Base-by-base conservation (phyloP, 78 protist species). In the Dictyostelium purpureum region DNA sequence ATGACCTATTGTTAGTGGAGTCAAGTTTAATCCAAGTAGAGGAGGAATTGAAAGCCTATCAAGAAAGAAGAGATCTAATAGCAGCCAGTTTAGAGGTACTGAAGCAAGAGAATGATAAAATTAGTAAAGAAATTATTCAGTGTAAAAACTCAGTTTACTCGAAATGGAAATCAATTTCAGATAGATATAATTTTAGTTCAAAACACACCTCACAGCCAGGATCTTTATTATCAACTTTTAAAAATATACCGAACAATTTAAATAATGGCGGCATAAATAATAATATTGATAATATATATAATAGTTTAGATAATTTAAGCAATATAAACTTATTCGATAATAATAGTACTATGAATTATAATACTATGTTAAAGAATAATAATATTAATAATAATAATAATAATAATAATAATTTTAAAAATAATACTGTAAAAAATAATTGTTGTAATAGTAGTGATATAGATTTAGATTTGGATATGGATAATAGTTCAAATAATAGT, bases 121-220 rank as follows among this genome's bases (percentile, higher is more conserved):
- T 82, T 3, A 66, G 59, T 21, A 21, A 70, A 9, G 40, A 33
- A 16, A 82, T 82, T 2, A 33, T 21, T 1, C 40, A 54, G 37
- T 67, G 78, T 9, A 47, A 65, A 42, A 26, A 18, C 35, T 28
- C 66, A 4, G 56, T 82, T 9, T 56, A 37, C 12, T 37, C 31
- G 4, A 82, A 82, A 70, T 82, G 90, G 90, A 49, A n/a, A 47
- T 18, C 57, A 26, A 56, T 82, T 1, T n/a, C 90, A 3, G 52
- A 38, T 26, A 26, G 71, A 21, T 70, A 59, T 40, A 54, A 63
- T 24, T 54, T 82, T 7, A 18, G 4, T 21, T 18, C 70, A 33
- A 61, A 28, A 31, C 24, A n/a, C n/a, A n/a, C n/a, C n/a, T n/a
- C n/a, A n/a, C n/a, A n/a, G n/a, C n/a, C n/a, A n/a, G n/a, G n/a